Base-by-base conservation (phyloP, 2,329 filamentous ascomycete species). In the Raffaelea albimanens region DNA sequence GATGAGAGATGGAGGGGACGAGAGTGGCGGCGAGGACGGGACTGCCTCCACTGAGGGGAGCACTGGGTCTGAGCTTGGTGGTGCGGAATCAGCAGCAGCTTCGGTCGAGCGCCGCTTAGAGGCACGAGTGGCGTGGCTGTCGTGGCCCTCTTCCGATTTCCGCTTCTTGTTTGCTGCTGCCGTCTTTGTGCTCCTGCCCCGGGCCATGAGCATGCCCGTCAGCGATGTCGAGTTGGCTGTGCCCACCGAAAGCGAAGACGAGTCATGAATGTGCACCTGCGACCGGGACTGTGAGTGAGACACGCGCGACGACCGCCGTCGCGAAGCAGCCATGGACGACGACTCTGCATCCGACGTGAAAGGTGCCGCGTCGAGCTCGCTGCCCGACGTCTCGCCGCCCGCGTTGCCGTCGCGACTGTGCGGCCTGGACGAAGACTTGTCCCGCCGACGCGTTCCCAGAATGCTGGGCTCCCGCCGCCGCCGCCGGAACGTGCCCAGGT, bases 401-500 rank as follows among this genome's bases (percentile, higher is more conserved):
- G 25, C 13, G 42, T 40, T 33, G 2, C 40, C 31, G n/a, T 19
- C 20, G 22, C 40, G 40, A 21, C 40, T 41, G 20, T 25, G 20
- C 20, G 34, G 42, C 2, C 72, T 70, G 3, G 67, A 67, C 2
- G 73, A 73, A 5, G 43, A 20, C 2, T 43, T 75, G 50, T 72
- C 69, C 2, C 66, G 67, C 1, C 73, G 73, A 5, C n/a, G n/a
- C n/a, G n/a, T n/a, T n/a, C 76, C 73, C 39, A 83, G 60, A 47
- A 83, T 82, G 59, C 79, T 83, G 2, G 76, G 78, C 58, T 83
- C 77, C 41, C 79, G 67, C 18, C 68, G 67, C 40, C 79, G 70
- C 36, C 78, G 67, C 58, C 69, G 73, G 60, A 83, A 83, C 5
- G 69, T 63, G 14, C 76, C 76, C 44, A 82, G 70, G 49, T 75